These are phyloP conservation scores for Tetracladium maxilliforme DNA, from an alignment of 2,329 filamentous ascomycete genomes.

Conservation along the genomic window DNA sequence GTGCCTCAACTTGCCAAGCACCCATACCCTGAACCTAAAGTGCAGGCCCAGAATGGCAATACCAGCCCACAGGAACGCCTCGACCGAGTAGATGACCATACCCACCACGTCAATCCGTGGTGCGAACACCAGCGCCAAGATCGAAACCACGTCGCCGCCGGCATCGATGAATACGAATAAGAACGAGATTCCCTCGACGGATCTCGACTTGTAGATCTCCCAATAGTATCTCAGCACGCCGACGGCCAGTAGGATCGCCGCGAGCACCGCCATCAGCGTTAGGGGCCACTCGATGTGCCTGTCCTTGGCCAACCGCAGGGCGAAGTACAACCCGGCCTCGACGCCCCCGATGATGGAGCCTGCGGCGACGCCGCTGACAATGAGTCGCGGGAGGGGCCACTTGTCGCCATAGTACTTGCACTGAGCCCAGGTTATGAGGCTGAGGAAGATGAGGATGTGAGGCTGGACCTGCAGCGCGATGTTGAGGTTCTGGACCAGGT, in stretches of 20 bases:
- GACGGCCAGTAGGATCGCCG: conserved; percentile 45
- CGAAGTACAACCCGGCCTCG: conserved; percentile 44
- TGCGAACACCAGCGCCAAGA: conserved; percentile 45
- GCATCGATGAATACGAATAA: conserved; percentile 59
- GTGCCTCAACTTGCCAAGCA: too few relatives aligned
- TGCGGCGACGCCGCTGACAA: conserved; percentile 19
- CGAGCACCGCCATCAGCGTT: conserved; percentile 51
- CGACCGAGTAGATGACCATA: conserved; percentile 51
- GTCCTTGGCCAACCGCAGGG: conserved; percentile 24
- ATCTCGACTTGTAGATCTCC: conserved; percentile 52
- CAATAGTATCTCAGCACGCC: conserved; percentile 56
- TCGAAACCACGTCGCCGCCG: conserved; percentile 50
- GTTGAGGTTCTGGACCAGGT: conserved; percentile 14
- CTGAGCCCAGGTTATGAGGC: conserved; percentile 17
- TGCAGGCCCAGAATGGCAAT: too few relatives aligned
- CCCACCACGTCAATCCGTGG: conserved; percentile 42
- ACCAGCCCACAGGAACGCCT: conserved; percentile 54
- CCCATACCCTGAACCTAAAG: too few relatives aligned
- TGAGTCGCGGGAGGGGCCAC: conserved; percentile 6
- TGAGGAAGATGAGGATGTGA: conserved; percentile 15
- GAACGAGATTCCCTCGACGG: conserved; percentile 57
- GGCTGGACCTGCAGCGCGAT: conserved; percentile 15
- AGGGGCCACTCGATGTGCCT: conserved; percentile 41
- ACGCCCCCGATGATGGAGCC: conserved; percentile 41
- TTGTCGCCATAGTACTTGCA: conserved; percentile 27